Evolutionary conservation across 1,139 yeast species (phyloP), one percentile per base, ranked within the genome.

Genomic region (Groenewaldozyma sp.): DNA sequence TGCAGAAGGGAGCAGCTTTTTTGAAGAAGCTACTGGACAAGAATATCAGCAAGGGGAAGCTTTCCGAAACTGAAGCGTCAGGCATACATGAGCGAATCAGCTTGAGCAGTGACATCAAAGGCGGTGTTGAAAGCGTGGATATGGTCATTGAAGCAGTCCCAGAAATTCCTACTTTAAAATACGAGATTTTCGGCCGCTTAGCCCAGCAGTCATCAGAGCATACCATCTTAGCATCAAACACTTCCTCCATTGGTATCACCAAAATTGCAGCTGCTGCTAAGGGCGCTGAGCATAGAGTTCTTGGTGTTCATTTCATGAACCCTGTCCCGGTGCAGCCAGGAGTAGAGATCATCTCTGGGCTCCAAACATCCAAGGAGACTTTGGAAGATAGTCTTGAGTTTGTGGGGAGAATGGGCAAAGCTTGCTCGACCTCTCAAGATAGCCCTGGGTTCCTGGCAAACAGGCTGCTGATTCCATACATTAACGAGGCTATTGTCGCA

Each of bases 241-340:
- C 71, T 10, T 65, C 70, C 36, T 64, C 69, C 19, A 66, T 66
- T 42, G 57, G 67, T 29, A 64, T 66, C 51, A 65, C 71, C 39
- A 57, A 59, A 48, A 63, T 66, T 37, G 70, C 70, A 2, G 67
- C 70, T 20, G 64, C 67, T 11, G 66, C 65, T 11, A 54, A 51
- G 36, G 65, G 66, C 6, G 68, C 68, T 19, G 70, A 64, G 43
- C 40, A 47, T 39, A 54, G 70, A 11, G 71, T 66, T 14, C 55
- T 66, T 38, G 64, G 69, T 22, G 62, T 65, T 26, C 71, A 66
- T 47, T 65, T 66, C 50, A 65, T 66, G 70, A 66, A 66, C 53
- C 71, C 71, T 3, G 71, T 66, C 19, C 70, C 71, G 1, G 71
- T 66, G 18, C 69, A 65, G 52, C 59, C 56, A 26, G 71, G 71